Base-by-base conservation (phyloP, 2,329 filamentous ascomycete genomes). In the Cordyceps pruinosa region DNA sequence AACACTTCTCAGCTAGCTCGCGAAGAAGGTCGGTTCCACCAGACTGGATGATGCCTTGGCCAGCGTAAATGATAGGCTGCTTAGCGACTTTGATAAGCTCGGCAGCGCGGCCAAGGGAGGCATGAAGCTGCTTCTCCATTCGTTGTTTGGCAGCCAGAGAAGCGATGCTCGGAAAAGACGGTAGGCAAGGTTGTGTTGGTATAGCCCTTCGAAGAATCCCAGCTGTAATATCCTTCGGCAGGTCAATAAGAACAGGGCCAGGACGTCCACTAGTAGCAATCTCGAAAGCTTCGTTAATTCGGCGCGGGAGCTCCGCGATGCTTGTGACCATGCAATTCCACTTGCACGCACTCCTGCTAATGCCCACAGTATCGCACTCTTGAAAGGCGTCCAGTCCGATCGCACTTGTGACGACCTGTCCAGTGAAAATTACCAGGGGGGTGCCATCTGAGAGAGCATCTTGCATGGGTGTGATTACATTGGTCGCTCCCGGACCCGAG, bases 281-380 rank as follows among this genome's bases (percentile, higher is more conserved):
- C 76, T 97, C 91, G 69, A 97, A 97, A 47, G 94, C 94, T 76
- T 97, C 94, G 72, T 97, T 96, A 69, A 97, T 97, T 63, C 92
- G 84, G 66, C 89, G 85, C 52, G 94, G 94, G 57, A 99, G 80
- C 75, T 99, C 94, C 49, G 90, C 91, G 56, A 96, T 86, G 71
- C 93, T 81, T 94, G 96, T 97, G 47, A 97, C 90, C 90, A 97
- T 95, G 59, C 96, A 90, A 67, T 97, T 97, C 94, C 93, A 99
- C 78, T 97, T 97, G 65, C 65, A 92, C 97, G 80, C 92, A 97
- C 19, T 92, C 86, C 67, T 92, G 84, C 35, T 90, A 96, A 97
- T 97, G 64, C 93, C 93, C 59, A 97, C 80, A 34, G 96, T 86
- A 69, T 99, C 94, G 59, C 91, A 91, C 75, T 97, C 94, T 72